Evolutionary conservation across 352 stramenopile genomes (phyloP).

Genomic region (Elongisporangium prolatum): DNA sequence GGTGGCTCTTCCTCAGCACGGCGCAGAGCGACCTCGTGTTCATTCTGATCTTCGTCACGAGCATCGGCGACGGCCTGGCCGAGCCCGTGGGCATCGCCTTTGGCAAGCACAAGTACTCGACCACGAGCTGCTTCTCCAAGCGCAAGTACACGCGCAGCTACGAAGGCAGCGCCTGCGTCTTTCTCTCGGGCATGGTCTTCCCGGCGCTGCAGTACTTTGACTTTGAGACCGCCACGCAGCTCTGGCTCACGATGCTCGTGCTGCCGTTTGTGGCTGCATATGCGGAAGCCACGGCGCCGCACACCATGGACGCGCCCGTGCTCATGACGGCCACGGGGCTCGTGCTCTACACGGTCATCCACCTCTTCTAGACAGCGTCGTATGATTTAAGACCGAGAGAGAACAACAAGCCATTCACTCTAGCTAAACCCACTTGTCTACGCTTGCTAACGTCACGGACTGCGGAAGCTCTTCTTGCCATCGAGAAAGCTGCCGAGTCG

Average conservation of each 20-base stretch:
- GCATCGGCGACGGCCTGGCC: conserved; percentile 68
- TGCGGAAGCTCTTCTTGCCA: conserved; percentile 29
- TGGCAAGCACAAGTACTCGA: conserved; percentile 84
- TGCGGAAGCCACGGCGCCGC: conserved; percentile 75
- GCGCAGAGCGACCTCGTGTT: conserved; percentile 76
- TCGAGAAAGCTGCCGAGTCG: conserved; percentile 41
- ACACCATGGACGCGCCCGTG: conserved; percentile 86
- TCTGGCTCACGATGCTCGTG: conserved; percentile 78
- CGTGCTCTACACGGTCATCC: conserved; percentile 79
- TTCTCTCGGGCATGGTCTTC: conserved; percentile 83
- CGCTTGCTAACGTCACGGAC: conserved; percentile 1
- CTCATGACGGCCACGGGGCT: conserved; percentile 77
- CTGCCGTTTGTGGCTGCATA: conserved; percentile 80
- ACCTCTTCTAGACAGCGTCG: conserved; percentile 41
- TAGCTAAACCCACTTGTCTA: not conserved
- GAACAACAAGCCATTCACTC: not conserved
- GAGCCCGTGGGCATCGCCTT: conserved; percentile 77
- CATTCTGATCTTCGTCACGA: conserved; percentile 80
- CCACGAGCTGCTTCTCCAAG: conserved; percentile 69
- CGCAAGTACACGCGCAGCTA: conserved; percentile 78
- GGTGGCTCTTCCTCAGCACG: conserved; percentile 73
- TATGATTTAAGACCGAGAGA: not conserved
- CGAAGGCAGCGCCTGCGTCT: conserved; percentile 72
- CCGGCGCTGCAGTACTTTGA: conserved; percentile 76
- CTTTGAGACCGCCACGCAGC: conserved; percentile 64